Percentiles rank a stretch among this genome's conserved stretches.
Conservation (phyloP, 139 green algal species). For the Closterium sp. region DNA sequence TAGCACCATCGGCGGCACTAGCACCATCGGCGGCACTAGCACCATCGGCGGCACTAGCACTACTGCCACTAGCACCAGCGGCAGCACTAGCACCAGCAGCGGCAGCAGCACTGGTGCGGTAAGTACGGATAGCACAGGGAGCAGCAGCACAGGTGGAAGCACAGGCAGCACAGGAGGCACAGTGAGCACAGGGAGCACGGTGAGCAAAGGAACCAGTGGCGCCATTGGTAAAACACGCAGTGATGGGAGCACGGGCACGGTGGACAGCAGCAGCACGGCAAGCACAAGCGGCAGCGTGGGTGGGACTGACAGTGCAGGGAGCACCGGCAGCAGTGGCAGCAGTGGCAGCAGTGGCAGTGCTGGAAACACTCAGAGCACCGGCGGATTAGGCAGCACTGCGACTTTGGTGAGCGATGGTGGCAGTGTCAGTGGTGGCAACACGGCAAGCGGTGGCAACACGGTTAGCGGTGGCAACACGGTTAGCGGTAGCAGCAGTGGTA, state of each 20-base stretch:
- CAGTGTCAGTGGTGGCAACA: not conserved
- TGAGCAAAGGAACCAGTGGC: not conserved
- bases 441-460: not conserved
- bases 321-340: not conserved
- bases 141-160: not conserved
- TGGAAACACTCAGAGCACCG: not conserved
- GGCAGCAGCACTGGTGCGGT: not conserved
- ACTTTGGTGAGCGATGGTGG: not conserved
- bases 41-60: no score
- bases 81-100: not conserved
- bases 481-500: not conserved
- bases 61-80: not conserved
- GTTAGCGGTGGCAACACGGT: not conserved
- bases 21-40: no score
- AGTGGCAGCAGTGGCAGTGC: not conserved
- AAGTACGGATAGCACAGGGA: not conserved
- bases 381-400: not conserved
- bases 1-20: not conserved
- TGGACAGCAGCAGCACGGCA: not conserved
- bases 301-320: not conserved
- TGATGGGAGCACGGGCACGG: not conserved
- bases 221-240: not conserved
- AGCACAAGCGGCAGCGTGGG: not conserved
- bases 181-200: no score
- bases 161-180: not conserved